Base-by-base conservation (phyloP, 208 protist genomes). In the Acanthamoeba lugdunensis region DNA sequence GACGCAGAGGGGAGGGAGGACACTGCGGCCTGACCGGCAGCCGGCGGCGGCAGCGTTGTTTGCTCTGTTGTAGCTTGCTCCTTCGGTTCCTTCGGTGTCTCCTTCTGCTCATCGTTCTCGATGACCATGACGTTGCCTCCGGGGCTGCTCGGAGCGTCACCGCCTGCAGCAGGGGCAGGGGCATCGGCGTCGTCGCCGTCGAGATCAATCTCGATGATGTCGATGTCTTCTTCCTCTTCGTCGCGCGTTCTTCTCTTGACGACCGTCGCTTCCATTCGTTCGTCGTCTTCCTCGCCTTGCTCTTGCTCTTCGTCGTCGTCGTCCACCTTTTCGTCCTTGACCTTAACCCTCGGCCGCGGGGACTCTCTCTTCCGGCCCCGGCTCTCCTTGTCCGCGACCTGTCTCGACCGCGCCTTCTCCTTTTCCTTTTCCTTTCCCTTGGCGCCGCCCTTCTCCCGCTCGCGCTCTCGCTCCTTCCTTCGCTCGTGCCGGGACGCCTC, bases 351-450 rank as follows among this genome's bases (percentile, higher is more conserved):
- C 56, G 16, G 56, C 61, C 25, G 16, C 13, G 61, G 25, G 61
- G 16, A 11, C 23, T 82, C n/a, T 23, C 13, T 14, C 30, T 37
- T 85, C 77, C 50, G 18, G 16, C 73, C 33, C 21, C 45, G 45
- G n/a, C 2, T 37, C n/a, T 81, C 73, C 45, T 77, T 77, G 30
- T 81, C 37, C 73, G 23, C 41, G 18, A 52, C 21, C n/a, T 50
- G 28, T 16, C 37, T 77, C 37, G 28, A 45, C 21, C 69, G 4
- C 48, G 41, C 23, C 28, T 85, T 85, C 73, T 52, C 45, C n/a
- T 82, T 25, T 7, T 81, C 73, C 45, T 81, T 81, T 50, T 81
- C 73, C 7, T 81, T 81, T 7, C 30, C 73, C 18, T 77, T 77
- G 41, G 41, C 5, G 8, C 69, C 33, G 13, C 18, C 21, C 45